Conservation (phyloP, 805 yeast genomes). For the Scheffersomyces coipomensis region DNA sequence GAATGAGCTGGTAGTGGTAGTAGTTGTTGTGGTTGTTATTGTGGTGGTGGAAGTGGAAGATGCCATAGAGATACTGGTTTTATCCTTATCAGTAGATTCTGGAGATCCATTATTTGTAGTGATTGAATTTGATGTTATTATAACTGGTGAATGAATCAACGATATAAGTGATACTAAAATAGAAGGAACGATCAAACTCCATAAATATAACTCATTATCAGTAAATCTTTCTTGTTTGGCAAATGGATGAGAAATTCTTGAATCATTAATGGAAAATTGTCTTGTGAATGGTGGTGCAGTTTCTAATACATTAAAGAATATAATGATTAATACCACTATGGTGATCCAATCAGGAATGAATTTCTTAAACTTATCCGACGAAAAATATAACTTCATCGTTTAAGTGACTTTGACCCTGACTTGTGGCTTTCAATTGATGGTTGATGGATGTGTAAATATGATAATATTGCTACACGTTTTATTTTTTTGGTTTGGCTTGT, state of each 20-base stretch:
- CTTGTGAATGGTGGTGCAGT: constrained; percentile 24
- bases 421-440: too few relatives aligned
- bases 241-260: constrained; percentile 28
- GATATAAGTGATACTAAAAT: constrained; percentile 14
- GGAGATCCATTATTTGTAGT: constrained; percentile 1
- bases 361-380: constrained; percentile 8
- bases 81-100: not conserved
- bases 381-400: constrained; percentile 10
- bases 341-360: constrained; percentile 25
- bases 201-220: constrained; percentile 28
- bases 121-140: constrained; percentile 1
- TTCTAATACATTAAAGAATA: constrained; percentile 20
- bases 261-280: constrained; percentile 26
- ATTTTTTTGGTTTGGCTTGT: too few relatives aligned
- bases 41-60: not conserved
- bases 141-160: not conserved
- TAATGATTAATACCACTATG: constrained; percentile 12
- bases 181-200: constrained; percentile 24
- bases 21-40: not conserved
- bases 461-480: too few relatives aligned
- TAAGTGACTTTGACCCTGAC: too few relatives aligned
- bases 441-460: too few relatives aligned
- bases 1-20: not conserved
- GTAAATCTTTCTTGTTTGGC: constrained; percentile 27
- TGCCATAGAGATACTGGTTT: constrained; percentile 3